Evolutionary conservation across 352 stramenopile genomes (phyloP), one percentile per base, ranked within the genome.

Genomic region (Salisapilia sapeloensis): DNA sequence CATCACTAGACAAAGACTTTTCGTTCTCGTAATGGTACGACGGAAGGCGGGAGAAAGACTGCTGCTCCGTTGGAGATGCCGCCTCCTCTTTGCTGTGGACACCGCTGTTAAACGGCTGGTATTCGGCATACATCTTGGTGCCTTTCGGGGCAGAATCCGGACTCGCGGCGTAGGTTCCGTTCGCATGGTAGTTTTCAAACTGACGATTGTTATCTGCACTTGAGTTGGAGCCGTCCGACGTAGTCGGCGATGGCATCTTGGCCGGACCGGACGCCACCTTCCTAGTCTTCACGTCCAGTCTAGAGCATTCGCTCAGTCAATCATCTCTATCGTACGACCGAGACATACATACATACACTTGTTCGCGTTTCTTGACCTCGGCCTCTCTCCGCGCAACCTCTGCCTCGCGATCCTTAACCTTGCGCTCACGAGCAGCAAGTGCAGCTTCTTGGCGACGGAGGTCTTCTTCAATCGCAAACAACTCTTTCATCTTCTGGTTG

Each of bases 401-500:
- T n/a, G 75, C 56, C 19, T 90, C 71, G 11, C 80, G 44, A 36
- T 89, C 71, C 59, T 83, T 84, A 27, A 89, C 52, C 41, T 85
- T 84, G 41, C 80, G 85, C 38, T 90, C 75, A 27, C 75, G 67
- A 9, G 74, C 75, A 31, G 81, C 67, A n/a, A 90, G 50, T 32
- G 69, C 61, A 6, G 75, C 66, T 50, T 90, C 75, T 42, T 90
- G 71, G 26, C 71, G 71, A n/a, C 70, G 69, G 17, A 90, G 48
- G 25, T 90, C 70, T 30, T 90, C 75, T 40, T 90, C 71, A 33
- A 90, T 85, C 12, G 50, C 67, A 35, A 90, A 42, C 19, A 90
- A 37, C 43, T 90, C 75, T 48, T 90, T 86, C 71, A 90, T 87
- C 39, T 87, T 90, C 37, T 77, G 59, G 35, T 80, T 78, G 56